Evolutionary conservation across 2,329 filamentous ascomycete species (phyloP).

Genomic region (Daldinia eschscholtzii): DNA sequence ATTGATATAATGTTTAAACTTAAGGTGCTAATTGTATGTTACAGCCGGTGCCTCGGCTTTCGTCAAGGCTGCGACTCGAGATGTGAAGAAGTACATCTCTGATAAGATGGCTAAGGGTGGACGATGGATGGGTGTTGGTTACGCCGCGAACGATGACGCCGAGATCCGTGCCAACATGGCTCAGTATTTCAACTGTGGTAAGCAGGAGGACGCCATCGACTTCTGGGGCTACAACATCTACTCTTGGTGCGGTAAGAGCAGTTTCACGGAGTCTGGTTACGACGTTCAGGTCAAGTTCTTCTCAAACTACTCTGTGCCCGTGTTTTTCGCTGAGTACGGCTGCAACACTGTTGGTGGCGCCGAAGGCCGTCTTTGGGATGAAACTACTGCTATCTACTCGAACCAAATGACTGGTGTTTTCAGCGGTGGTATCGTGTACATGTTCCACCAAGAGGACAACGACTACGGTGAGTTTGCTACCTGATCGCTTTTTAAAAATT

Average conservation of each 20-base stretch:
- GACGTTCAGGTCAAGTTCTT: conserved; percentile 79
- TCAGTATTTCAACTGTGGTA: conserved; percentile 82
- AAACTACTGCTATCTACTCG: conserved; percentile 76
- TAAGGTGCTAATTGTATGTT: not conserved
- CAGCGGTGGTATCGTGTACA: conserved; percentile 86
- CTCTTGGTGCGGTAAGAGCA: conserved; percentile 82
- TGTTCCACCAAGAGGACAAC: conserved; percentile 84
- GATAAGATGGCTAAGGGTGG: conserved; percentile 67
- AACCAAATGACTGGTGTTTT: conserved; percentile 77
- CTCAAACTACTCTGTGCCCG: conserved; percentile 77
- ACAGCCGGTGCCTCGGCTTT: conserved; percentile 75
- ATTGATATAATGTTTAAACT: not conserved
- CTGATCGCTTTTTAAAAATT: not conserved
- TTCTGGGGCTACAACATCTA: conserved; percentile 93
- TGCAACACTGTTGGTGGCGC: conserved; percentile 70
- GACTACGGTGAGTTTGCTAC: conserved; percentile 66
- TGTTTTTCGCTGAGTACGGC: conserved; percentile 87
- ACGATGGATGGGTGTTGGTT: conserved; percentile 79
- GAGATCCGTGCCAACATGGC: conserved; percentile 77
- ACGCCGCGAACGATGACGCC: conserved; percentile 82
- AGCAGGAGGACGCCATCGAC: conserved; percentile 71
- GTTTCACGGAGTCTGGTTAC: conserved; percentile 75
- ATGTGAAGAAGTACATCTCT: conserved; percentile 84
- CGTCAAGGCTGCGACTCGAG: conserved; percentile 84
- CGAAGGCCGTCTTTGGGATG: conserved; percentile 75